Conservation (phyloP, 495 filamentous ascomycete species). For the Penicillium simplicissimum region DNA sequence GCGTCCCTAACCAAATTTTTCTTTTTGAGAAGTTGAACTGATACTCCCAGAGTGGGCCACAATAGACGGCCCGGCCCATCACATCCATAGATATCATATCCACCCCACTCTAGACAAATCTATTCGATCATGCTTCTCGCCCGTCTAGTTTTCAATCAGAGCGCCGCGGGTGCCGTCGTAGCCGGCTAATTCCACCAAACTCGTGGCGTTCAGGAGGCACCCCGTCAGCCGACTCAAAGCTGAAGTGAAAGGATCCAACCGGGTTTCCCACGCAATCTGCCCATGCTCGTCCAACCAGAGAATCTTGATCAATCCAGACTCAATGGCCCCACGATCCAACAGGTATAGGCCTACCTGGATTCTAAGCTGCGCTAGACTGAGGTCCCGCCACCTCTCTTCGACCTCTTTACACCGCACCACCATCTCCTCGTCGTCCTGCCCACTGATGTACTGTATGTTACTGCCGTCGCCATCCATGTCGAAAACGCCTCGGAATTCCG, state of each 20-base stretch:
- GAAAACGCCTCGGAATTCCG: constrained; percentile 8
- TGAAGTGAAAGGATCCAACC: not conserved
- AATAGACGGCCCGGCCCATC: too few species aligned
- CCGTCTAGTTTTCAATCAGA: not conserved
- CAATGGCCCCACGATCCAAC: constrained; percentile 12
- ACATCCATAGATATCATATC: too few species aligned
- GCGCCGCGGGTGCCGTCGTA: not conserved
- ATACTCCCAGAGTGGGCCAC: too few species aligned
- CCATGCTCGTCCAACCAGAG: constrained; percentile 18
- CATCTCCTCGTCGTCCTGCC: constrained; percentile 15
- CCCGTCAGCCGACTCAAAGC: not conserved
- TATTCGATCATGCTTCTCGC: too few species aligned
- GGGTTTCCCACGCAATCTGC: constrained; percentile 15
- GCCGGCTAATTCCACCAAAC: not conserved
- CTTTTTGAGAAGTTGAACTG: too few species aligned
- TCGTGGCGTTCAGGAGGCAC: not conserved
- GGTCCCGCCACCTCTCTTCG: constrained; percentile 5
- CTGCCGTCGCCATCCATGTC: constrained; percentile 11
- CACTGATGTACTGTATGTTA: constrained; percentile 5
- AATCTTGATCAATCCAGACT: constrained; percentile 14
- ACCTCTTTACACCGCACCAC: constrained; percentile 4
- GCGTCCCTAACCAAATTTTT: too few species aligned
- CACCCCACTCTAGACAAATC: too few species aligned
- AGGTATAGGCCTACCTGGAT: constrained; percentile 12
- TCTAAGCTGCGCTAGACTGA: not conserved